Evolutionary conservation across 345 rosid genomes (phyloP).

Genomic region (Atalantia buxifolia): DNA sequence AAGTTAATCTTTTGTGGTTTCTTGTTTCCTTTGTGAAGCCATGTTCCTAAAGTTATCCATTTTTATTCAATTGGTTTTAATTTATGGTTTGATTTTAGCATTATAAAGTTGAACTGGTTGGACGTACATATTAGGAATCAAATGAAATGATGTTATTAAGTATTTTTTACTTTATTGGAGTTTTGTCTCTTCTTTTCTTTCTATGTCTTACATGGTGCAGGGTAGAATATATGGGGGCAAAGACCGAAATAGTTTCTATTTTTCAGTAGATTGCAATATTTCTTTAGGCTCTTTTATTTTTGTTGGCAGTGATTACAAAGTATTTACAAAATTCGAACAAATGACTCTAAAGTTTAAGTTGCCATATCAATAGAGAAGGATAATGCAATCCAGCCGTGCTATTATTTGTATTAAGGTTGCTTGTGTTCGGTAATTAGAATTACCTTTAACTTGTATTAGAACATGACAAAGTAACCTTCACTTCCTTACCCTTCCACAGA

Average conservation of each 20-base stretch:
- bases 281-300: neutral
- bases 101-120: neutral
- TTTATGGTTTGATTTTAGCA: neutral
- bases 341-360: neutral
- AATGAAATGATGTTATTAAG: slow-evolving; percentile 19
- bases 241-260: slow-evolving; percentile 37
- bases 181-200: slow-evolving; percentile 25
- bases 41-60: neutral
- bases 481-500: neutral
- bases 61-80: neutral
- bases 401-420: neutral
- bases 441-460: too few relatives aligned
- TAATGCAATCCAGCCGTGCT: neutral
- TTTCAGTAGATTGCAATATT: neutral
- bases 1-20: slow-evolving; percentile 41
- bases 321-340: neutral
- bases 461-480: neutral
- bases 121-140: slow-evolving; percentile 14
- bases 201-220: slow-evolving; percentile 24
- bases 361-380: neutral
- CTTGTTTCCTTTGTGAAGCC: neutral
- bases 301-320: neutral
- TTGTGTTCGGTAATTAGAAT: neutral
- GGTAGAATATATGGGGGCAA: slow-evolving; percentile 94
- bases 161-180: slow-evolving; percentile 41